phyloP scores from a whole-genome alignment of 139 green algal genomes.

The Tetradesmus obliquus region DNA sequence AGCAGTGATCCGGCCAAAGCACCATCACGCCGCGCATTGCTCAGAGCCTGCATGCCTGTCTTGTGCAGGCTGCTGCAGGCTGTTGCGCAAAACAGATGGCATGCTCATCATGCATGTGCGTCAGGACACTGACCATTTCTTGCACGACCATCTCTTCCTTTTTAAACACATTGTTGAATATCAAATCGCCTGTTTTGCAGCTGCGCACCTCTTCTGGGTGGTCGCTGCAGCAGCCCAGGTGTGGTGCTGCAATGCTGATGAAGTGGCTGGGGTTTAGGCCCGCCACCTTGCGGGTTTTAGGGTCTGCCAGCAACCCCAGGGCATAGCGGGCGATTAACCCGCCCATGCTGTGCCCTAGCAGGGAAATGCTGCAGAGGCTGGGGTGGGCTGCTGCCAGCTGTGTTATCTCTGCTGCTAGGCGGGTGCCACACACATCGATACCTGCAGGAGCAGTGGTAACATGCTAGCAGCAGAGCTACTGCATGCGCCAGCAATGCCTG shows the following conservation, averaged over 20 bases:
- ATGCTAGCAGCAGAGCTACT: too few species aligned
- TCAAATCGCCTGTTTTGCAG: too few species aligned
- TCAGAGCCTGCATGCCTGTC: too few species aligned
- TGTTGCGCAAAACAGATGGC: too few species aligned
- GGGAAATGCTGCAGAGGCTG: neutral
- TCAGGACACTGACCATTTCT: too few species aligned
- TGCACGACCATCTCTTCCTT: too few species aligned
- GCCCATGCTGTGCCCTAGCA: slow-evolving; percentile 25
- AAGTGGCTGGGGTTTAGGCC: neutral
- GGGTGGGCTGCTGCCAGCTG: neutral
- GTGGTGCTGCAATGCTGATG: slow-evolving; percentile 17
- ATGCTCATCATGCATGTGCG: too few species aligned
- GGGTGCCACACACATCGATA: slow-evolving; percentile 5
- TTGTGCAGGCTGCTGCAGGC: too few species aligned
- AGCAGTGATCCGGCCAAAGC: too few species aligned
- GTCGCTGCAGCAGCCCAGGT: slow-evolving; percentile 21
- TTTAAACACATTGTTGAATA: too few species aligned
- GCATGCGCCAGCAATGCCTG: too few species aligned
- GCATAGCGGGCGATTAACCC: slow-evolving; percentile 8
- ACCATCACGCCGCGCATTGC: too few species aligned
- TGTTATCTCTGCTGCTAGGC: slow-evolving; percentile 1
- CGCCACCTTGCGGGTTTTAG: neutral
- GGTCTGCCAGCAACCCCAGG: neutral
- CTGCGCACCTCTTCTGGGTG: slow-evolving; percentile 11
- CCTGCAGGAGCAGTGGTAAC: neutral